These are phyloP conservation scores for Nakaseomyces nivariensis DNA, from an alignment of 1,139 yeast genomes.

Conservation along the genomic window DNA sequence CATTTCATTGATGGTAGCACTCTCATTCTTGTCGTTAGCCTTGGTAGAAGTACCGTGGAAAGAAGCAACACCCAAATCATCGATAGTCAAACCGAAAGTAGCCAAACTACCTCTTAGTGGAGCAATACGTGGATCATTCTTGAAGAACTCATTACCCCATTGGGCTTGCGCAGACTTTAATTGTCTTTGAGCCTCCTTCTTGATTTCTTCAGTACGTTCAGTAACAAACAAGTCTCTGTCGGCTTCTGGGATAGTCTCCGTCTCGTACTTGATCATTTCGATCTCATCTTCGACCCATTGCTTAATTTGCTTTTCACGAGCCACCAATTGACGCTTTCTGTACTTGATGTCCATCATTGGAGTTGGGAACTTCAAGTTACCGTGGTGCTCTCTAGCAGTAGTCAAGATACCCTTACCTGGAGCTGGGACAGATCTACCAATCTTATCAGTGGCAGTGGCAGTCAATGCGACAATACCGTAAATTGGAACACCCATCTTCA, in stretches of 20 bases:
- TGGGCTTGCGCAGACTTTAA: slow-evolving; percentile 80
- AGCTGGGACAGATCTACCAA: slow-evolving; percentile 98
- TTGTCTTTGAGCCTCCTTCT: slow-evolving; percentile 79
- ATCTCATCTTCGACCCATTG: slow-evolving; percentile 80
- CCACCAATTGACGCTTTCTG: slow-evolving; percentile 83
- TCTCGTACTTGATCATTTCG: slow-evolving; percentile 60
- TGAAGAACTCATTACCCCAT: slow-evolving; percentile 94
- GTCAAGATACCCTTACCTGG: slow-evolving; percentile 99
- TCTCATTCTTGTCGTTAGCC: slow-evolving; percentile 97
- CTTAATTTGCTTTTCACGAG: slow-evolving; percentile 69
- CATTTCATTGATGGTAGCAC: slow-evolving; percentile 83
- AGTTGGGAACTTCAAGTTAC: slow-evolving; percentile 69
- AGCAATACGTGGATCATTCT: slow-evolving; percentile 85
- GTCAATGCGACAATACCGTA: slow-evolving; percentile 91
- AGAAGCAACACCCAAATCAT: slow-evolving; percentile 94
- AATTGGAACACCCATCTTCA: slow-evolving; percentile 98
- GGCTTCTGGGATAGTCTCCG: slow-evolving; percentile 43
- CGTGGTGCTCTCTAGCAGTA: slow-evolving; percentile 90
- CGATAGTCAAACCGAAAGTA: slow-evolving; percentile 82
- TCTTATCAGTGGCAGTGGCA: slow-evolving; percentile 96
- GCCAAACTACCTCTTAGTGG: slow-evolving; percentile 97
- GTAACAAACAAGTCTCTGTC: slow-evolving; percentile 45
- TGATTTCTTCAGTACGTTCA: slow-evolving; percentile 83
- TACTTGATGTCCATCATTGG: slow-evolving; percentile 82
- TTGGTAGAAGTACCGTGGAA: slow-evolving; percentile 98